phyloP scores from a whole-genome alignment of 352 stramenopile genomes.

The Globisporangium spinosum region DNA sequence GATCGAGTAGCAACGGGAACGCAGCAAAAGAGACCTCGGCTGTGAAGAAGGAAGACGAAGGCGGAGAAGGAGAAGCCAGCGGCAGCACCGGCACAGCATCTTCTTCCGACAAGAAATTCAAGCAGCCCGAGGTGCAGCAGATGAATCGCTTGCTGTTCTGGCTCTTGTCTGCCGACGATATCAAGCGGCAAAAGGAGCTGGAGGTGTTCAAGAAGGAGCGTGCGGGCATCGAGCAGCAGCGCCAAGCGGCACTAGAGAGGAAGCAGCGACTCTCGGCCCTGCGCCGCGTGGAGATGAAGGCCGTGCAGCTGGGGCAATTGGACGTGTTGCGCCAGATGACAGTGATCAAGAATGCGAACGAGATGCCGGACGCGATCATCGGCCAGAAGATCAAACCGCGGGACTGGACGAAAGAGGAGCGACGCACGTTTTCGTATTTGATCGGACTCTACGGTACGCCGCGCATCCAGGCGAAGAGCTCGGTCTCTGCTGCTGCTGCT shows the following conservation, averaged over 20 bases:
- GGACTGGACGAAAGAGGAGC: conserved; percentile 87
- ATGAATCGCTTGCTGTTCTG: conserved; percentile 88
- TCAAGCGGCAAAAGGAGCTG: conserved; percentile 77
- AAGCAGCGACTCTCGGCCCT: conserved; percentile 54
- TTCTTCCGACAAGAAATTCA: conserved; percentile 48
- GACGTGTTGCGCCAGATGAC: conserved; percentile 73
- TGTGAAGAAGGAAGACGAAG: conserved; percentile 15
- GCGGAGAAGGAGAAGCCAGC: conserved; percentile 4
- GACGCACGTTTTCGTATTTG: conserved; percentile 75
- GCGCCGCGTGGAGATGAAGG: conserved; percentile 78
- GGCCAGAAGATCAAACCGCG: conserved; percentile 67
- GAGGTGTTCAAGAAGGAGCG: conserved; percentile 80
- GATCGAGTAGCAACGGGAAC: not conserved
- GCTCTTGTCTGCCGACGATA: conserved; percentile 82
- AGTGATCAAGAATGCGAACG: conserved; percentile 57
- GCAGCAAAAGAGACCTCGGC: conserved; percentile 21
- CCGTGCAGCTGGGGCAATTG: conserved; percentile 79
- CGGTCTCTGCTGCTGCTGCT: conserved; percentile 23
- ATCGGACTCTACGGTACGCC: conserved; percentile 71
- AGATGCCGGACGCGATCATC: conserved; percentile 52
- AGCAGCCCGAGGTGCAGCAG: conserved; percentile 85
- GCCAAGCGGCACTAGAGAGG: conserved; percentile 67
- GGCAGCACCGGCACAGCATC: not conserved
- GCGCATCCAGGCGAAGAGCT: conserved; percentile 67
- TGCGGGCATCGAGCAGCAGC: conserved; percentile 59